Base-by-base conservation (phyloP, 495 filamentous ascomycete species). In the Pseudevernia furfuracea region DNA sequence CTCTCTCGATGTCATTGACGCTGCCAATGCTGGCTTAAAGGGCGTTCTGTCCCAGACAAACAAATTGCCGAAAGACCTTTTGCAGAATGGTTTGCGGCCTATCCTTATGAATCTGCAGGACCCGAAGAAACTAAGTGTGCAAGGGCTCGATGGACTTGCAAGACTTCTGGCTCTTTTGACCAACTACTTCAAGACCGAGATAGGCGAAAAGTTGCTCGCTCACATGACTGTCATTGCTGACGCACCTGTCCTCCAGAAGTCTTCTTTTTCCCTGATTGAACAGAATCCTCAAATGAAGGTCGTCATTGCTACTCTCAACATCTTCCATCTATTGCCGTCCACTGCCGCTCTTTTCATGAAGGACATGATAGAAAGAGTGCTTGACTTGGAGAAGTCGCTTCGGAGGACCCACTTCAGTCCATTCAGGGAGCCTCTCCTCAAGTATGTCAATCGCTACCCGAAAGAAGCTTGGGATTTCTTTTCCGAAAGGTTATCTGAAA, bases 111-210 rank as follows among this genome's bases (percentile, higher is more conserved):
- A 94, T 74, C 81, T 99, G 28, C 92, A 96, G 69, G 94, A 99
- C 74, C 90, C 92, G 1, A 90, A 92, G 74, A 85, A 93, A 59
- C 75, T 99, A 52, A 96, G 87, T 58, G 89, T 92, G 25, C 89
- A 91, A 67, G 91, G 91, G 4, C 80, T 99, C 36, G 92, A 97
- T 68, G 95, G 96, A 25, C 81, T 99, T 36, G 92, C 91, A 61
- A 85, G 92, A 36, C 81, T 99, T 7, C 76, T 99, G 64, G 89
- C 90, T 36, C 80, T 99, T 0, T 77, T 99, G 28, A 99, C 95
- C 0, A 97, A 95, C 59, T 97, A 97, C 72, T 99, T 99, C 79
- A 99, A 99, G 75, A 93, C 96, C 3, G 95, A 97, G 72, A 99
- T 99, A 57, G 95, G 95, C 9, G 84, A 91, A 41, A 83, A 92